These are phyloP conservation scores for Gastrolobium bilobum DNA, from an alignment of 306 rosid genomes.

Conservation along the genomic window DNA sequence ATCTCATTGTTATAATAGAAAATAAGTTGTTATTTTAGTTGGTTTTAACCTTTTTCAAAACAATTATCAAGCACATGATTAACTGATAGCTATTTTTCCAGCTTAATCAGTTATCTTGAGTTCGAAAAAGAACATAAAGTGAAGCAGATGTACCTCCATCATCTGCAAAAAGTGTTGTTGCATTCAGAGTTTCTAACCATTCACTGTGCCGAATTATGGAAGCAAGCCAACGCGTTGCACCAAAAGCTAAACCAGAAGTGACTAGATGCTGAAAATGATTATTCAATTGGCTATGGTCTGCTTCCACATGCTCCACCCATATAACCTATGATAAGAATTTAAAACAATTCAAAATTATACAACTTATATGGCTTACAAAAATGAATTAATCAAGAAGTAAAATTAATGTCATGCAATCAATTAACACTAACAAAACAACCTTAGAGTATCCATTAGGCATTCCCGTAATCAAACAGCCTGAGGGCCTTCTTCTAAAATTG, in stretches of 20 bases:
- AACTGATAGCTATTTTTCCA: too few relatives aligned
- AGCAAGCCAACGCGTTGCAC: constrained; percentile 71
- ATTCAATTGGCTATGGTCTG: constrained; percentile 50
- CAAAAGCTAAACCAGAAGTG: constrained; percentile 59
- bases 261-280: constrained; percentile 45
- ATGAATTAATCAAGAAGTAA: background rate
- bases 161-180: constrained; percentile 25
- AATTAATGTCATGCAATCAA: background rate
- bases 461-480: constrained; percentile 66
- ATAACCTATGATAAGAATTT: constrained; percentile 45
- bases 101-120: too few relatives aligned
- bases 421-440: constrained; percentile 39
- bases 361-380: background rate
- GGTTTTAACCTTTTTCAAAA: too few relatives aligned
- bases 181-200: constrained; percentile 24
- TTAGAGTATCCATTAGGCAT: constrained; percentile 55
- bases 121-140: background rate
- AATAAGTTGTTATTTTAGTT: too few relatives aligned
- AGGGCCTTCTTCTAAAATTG: constrained; percentile 58
- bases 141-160: constrained; percentile 44
- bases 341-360: background rate
- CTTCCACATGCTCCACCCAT: constrained; percentile 77
- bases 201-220: constrained; percentile 49
- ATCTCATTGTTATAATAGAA: too few relatives aligned
- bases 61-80: too few relatives aligned